These are phyloP conservation scores for Poa annua DNA, from an alignment of 176 grass and related monocot genomes.

Conservation along the genomic window DNA sequence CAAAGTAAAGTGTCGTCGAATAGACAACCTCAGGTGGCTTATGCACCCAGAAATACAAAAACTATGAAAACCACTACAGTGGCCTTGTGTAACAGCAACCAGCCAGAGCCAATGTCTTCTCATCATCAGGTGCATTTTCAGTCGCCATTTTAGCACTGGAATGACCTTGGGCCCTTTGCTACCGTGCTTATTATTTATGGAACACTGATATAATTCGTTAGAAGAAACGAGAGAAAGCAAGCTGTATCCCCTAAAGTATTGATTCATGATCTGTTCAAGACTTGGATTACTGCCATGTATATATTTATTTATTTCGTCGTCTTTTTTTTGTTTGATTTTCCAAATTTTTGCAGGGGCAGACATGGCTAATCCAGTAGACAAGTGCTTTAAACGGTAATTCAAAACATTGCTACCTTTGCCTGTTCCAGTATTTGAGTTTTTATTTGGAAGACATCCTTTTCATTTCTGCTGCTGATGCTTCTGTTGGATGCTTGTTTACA, in stretches of 20 bases:
- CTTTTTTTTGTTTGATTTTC: not conserved
- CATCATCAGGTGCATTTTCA: not conserved
- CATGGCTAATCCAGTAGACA: not conserved
- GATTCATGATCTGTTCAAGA: not conserved
- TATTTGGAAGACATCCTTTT: not conserved
- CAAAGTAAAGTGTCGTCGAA: not conserved
- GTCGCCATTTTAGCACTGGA: not conserved
- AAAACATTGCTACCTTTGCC: not conserved
- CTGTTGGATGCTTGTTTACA: not conserved
- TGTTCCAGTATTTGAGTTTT: not conserved
- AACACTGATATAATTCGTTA: not conserved
- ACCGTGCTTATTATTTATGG: not conserved
- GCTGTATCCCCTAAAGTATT: not conserved
- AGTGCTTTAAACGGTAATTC: constrained; percentile 18
- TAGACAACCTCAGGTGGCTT: constrained; percentile 22
- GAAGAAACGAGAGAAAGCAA: not conserved
- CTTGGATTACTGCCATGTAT: too few relatives aligned
- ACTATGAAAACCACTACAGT: not conserved
- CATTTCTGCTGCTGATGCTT: constrained; percentile 1
- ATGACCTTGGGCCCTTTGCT: not conserved
- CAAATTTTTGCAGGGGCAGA: constrained; percentile 1
- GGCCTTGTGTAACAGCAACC: not conserved
- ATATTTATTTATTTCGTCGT: not conserved
- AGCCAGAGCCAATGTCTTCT: not conserved
- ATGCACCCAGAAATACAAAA: not conserved